Evolutionary conservation across 495 filamentous ascomycete species (phyloP), one percentile per base, ranked within the genome.

Genomic region (Clohesyomyces aquaticus): DNA sequence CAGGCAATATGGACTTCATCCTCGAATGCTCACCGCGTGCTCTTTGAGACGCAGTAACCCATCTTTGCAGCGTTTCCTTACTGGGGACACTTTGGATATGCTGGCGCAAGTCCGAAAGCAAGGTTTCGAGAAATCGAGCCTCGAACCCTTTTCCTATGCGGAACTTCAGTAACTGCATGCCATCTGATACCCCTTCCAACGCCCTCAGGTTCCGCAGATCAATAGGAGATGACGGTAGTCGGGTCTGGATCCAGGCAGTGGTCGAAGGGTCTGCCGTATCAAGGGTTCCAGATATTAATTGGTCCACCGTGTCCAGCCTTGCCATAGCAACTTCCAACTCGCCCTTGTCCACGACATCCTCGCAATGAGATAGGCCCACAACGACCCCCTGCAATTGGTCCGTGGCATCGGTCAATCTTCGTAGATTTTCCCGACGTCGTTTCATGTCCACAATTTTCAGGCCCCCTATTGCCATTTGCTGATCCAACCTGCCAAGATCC

Each of bases 141-240:
- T 97, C 94, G 71, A 93, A 97, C 0, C 85, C 87, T 70, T 88
- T 92, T 18, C 95, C 94, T 59, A 98, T 90, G 4, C 89, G 86
- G 61, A 83, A 82, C 51, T 88, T 86, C 38, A 99, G 74, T 16
- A 86, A 84, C 16, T 83, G 80, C 14, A 99, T 79, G 45, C 95
- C 92, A 47, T 84, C 80, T 35, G 83, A 86, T 14, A 96, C 85
- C 3, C 91, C 88, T 68, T 93, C 87, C 12, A 98, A 79, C 1
- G 91, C 93, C 53, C 86, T 87, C 26, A 95, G 82, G 11, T 84
- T 82, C 57, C 93, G 81, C 6, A 99, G 78, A 76, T 99, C 93
- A 55, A 83, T 81, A 77, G 80, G 55, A 68, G 75, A 26, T 66
- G 66, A 4, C 51, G 59, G 43, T 43, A 66, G 51, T 25, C 60